Evolutionary conservation across 2,329 filamentous ascomycete genomes (phyloP).

Genomic region (Cladophialophora immunda): DNA sequence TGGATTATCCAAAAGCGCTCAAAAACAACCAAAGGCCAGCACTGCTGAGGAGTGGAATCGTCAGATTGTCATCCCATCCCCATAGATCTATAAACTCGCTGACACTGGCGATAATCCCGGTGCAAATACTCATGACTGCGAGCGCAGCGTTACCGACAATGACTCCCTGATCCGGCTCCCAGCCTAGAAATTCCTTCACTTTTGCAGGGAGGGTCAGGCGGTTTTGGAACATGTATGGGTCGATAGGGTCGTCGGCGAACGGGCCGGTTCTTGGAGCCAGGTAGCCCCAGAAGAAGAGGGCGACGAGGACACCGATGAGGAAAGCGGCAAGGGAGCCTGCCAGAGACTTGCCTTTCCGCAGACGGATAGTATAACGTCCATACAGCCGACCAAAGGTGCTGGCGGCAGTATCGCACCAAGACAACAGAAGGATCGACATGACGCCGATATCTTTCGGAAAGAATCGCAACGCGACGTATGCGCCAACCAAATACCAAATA

Average conservation of each 20-base stretch:
- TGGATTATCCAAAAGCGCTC: conserved; percentile 73
- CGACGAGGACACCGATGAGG: conserved; percentile 80
- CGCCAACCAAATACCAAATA: conserved; percentile 93
- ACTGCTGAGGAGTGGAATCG: conserved; percentile 91
- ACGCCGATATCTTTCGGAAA: conserved; percentile 94
- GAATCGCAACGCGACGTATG: conserved; percentile 83
- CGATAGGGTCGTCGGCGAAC: conserved; percentile 71
- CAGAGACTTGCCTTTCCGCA: conserved; percentile 88
- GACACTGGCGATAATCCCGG: conserved; percentile 85
- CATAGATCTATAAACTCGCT: conserved; percentile 93
- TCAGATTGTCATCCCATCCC: conserved; percentile 96
- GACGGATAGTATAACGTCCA: conserved; percentile 84
- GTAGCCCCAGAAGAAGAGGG: conserved; percentile 87
- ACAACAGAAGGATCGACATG: conserved; percentile 86
- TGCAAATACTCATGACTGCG: conserved; percentile 81
- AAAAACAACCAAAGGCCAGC: conserved; percentile 90
- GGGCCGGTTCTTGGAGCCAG: conserved; percentile 74
- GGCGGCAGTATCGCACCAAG: conserved; percentile 97
- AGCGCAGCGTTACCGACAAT: conserved; percentile 78
- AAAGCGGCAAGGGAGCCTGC: conserved; percentile 89
- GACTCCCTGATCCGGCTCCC: conserved; percentile 66
- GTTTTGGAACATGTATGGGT: conserved; percentile 80
- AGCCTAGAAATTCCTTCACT: conserved; percentile 67
- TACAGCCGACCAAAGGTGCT: conserved; percentile 92
- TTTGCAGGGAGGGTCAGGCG: conserved; percentile 72